A percentile compares a stretch with the other conserved stretches of the same genome.
These are phyloP conservation scores for Lenzites betulinus DNA, from an alignment of 768 basidiomycete genomes.

Conservation along the genomic window DNA sequence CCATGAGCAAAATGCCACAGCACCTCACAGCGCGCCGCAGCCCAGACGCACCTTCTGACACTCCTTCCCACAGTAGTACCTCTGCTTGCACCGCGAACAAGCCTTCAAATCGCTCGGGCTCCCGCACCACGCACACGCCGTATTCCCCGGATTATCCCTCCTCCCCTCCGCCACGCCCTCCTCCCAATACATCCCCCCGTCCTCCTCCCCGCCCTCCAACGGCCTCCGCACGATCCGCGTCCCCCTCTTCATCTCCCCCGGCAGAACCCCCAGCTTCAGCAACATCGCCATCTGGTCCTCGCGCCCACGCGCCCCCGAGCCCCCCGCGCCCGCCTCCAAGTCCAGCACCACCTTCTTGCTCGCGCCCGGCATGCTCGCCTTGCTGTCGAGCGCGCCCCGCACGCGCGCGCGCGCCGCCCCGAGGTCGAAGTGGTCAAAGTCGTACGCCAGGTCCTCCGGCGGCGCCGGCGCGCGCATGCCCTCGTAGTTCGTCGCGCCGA, in stretches of 20 bases:
- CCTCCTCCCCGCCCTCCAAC: background rate
- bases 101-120: constrained; percentile 10
- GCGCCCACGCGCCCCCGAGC: background rate
- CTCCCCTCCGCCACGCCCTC: constrained; percentile 6
- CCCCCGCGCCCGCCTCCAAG: no score
- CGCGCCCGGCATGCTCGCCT: constrained; percentile 1
- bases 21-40: background rate
- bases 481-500: constrained; percentile 2
- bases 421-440: constrained; percentile 14
- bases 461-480: background rate
- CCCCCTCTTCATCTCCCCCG: constrained; percentile 4
- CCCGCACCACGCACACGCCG: constrained; percentile 15
- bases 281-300: background rate
- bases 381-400: constrained; percentile 1
- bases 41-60: constrained; percentile 3
- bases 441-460: background rate
- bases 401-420: constrained; percentile 1
- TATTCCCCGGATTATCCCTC: constrained; percentile 2
- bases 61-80: constrained; percentile 6
- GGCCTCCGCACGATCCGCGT: background rate
- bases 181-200: background rate
- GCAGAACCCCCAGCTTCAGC: background rate
- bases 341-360: background rate
- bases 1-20: background rate
- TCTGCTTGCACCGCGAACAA: constrained; percentile 10